Evolutionary conservation across 1,284 basidiomycete species (phyloP).

Genomic region (Earliella scabrosa): DNA sequence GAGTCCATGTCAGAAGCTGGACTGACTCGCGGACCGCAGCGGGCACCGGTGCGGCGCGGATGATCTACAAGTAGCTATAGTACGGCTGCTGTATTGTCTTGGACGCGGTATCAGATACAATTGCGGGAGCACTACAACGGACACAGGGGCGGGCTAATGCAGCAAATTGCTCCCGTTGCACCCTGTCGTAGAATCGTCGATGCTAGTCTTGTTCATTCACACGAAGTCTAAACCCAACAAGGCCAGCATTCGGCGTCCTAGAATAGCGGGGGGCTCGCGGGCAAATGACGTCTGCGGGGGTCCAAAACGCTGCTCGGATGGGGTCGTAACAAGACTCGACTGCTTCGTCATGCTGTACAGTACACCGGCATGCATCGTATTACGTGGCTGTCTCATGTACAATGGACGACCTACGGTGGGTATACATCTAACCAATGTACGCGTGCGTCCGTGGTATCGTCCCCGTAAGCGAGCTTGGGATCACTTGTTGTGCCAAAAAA

Average conservation of each 20-base stretch:
- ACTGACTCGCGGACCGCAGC: no score
- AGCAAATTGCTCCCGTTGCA: not conserved
- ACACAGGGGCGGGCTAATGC: no score
- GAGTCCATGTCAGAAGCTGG: no score
- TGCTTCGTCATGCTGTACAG: no score
- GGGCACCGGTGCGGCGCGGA: no score
- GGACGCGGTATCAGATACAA: no score
- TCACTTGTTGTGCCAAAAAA: constrained; percentile 81
- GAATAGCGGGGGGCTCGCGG: not conserved
- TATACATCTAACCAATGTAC: constrained; percentile 7
- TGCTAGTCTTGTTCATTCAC: not conserved
- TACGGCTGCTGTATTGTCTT: no score
- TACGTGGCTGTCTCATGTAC: not conserved
- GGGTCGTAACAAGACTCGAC: no score
- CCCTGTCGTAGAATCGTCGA: not conserved
- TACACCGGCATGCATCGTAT: not conserved
- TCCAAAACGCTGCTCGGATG: not conserved
- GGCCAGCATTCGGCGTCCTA: not conserved
- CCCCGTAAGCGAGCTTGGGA: not conserved
- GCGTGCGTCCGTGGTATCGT: not conserved
- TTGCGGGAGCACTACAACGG: no score
- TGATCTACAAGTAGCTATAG: no score
- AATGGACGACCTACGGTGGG: not conserved
- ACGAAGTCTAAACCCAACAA: not conserved
- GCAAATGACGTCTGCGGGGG: not conserved